Percentiles rank a stretch among this genome's conserved stretches.
Evolutionary conservation across 2,329 filamentous ascomycete genomes (phyloP).

Genomic region (Cordyceps pruinosa): DNA sequence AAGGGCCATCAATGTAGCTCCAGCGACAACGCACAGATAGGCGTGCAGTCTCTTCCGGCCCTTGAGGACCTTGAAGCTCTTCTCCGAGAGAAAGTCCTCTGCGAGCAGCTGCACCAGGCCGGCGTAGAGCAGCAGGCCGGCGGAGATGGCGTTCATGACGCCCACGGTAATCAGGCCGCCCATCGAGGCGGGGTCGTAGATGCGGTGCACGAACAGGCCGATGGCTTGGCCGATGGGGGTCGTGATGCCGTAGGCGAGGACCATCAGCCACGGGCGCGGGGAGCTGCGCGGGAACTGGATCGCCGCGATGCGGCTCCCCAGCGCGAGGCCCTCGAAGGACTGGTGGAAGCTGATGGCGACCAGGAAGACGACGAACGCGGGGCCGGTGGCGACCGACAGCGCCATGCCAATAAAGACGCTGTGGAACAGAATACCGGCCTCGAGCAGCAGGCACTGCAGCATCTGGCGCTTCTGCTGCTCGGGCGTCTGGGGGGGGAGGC

Average conservation of each 20-base stretch:
- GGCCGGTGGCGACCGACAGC: conserved; percentile 71
- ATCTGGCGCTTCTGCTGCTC: conserved; percentile 61
- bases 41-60: conserved; percentile 56
- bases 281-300: conserved; percentile 71
- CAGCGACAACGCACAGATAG: conserved; percentile 55
- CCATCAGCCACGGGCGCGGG: conserved; percentile 75
- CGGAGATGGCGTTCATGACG: conserved; percentile 80
- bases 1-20: conserved; percentile 61
- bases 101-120: conserved; percentile 78
- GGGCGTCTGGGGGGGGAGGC: conserved; percentile 28
- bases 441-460: conserved; percentile 71
- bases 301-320: conserved; percentile 77
- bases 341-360: conserved; percentile 80
- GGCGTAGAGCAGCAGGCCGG: conserved; percentile 73
- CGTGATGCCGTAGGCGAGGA: conserved; percentile 66
- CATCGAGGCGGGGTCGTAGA: conserved; percentile 74
- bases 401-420: conserved; percentile 85
- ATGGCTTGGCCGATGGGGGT: conserved; percentile 81
- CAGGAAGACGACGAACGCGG: conserved; percentile 71
- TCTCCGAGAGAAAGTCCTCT: conserved; percentile 74
- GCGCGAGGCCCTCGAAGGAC: conserved; percentile 80
- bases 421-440: conserved; percentile 80
- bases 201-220: conserved; percentile 66
- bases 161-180: conserved; percentile 75
- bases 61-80: conserved; percentile 61